Evolutionary conservation across 202 grass and related monocot genomes (phyloP).

Genomic region (Musa balbisiana): DNA sequence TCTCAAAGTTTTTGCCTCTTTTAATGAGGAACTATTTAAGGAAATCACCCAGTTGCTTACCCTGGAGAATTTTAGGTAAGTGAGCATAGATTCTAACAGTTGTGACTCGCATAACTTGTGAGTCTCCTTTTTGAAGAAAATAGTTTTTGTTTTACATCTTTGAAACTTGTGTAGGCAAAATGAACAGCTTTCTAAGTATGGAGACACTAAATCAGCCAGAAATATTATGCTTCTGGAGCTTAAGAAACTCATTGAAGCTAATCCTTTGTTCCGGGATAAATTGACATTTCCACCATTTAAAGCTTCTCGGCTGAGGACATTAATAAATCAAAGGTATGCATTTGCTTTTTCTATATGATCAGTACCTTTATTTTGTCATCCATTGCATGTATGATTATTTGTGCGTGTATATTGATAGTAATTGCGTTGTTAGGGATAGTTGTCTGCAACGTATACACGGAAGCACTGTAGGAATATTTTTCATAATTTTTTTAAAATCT

Average conservation of each 20-base stretch:
- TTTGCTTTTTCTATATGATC: background rate
- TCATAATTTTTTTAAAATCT: slow-evolving; percentile 17
- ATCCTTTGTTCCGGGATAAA: slow-evolving; percentile 90
- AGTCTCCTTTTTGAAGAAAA: no score
- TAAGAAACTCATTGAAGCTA: slow-evolving; percentile 92
- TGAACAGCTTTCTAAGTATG: slow-evolving; percentile 93
- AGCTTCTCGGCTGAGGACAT: slow-evolving; percentile 72
- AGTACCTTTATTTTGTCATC: background rate
- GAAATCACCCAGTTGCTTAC: slow-evolving; percentile 16
- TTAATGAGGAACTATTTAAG: slow-evolving; percentile 23
- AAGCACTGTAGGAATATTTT: background rate
- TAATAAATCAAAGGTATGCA: slow-evolving; percentile 22
- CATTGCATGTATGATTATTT: background rate
- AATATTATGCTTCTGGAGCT: slow-evolving; percentile 96
- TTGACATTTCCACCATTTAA: slow-evolving; percentile 92
- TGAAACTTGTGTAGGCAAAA: slow-evolving; percentile 65
- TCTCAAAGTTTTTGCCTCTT: slow-evolving; percentile 26
- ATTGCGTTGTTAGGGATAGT: no score
- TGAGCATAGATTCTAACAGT: no score
- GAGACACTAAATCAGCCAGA: slow-evolving; percentile 90
- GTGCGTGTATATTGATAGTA: no score
- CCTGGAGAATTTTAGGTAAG: slow-evolving; percentile 50
- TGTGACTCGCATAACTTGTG: no score
- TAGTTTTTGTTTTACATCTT: background rate
- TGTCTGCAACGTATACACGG: no score